Evolutionary conservation across 1,284 basidiomycete species (phyloP).

Genomic region (Leccinum fuscescens): DNA sequence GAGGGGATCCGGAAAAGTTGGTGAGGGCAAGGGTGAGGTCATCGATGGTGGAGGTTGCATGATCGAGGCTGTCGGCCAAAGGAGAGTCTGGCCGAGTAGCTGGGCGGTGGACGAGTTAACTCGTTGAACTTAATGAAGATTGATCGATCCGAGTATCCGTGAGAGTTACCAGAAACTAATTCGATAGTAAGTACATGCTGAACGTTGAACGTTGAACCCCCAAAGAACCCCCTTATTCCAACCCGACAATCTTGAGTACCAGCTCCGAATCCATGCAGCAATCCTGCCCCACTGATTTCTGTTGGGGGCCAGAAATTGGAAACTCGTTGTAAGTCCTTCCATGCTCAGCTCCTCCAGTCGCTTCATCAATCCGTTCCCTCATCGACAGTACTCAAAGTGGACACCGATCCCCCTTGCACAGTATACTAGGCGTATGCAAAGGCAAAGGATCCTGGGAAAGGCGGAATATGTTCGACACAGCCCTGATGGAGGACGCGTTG

Average conservation of each 20-base stretch:
- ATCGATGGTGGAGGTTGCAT: conserved; percentile 68
- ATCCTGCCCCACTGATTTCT: conserved; percentile 60
- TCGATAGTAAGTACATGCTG: neutral
- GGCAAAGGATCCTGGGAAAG: conserved; percentile 56
- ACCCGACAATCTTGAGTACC: conserved; percentile 52
- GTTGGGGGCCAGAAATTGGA: conserved; percentile 63
- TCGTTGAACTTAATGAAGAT: no score
- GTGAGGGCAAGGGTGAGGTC: conserved; percentile 70
- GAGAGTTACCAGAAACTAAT: conserved; percentile 17
- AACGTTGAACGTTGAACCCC: no score
- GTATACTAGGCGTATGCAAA: conserved; percentile 27
- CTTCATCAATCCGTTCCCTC: conserved; percentile 40
- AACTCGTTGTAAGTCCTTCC: conserved; percentile 66
- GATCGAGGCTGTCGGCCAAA: conserved; percentile 53
- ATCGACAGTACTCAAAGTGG: conserved; percentile 66
- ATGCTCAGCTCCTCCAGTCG: conserved; percentile 65
- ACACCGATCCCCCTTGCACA: conserved; percentile 51
- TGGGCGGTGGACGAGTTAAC: neutral
- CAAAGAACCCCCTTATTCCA: conserved; percentile 29
- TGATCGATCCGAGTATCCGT: conserved; percentile 9
- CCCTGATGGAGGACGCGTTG: conserved; percentile 59
- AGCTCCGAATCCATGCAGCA: conserved; percentile 72
- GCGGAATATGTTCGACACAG: conserved; percentile 74
- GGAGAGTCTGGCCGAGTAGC: conserved; percentile 52
- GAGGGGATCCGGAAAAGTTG: conserved; percentile 68